Base-by-base conservation (phyloP, 106 monocot genomes). In the Vanilla planifolia region DNA sequence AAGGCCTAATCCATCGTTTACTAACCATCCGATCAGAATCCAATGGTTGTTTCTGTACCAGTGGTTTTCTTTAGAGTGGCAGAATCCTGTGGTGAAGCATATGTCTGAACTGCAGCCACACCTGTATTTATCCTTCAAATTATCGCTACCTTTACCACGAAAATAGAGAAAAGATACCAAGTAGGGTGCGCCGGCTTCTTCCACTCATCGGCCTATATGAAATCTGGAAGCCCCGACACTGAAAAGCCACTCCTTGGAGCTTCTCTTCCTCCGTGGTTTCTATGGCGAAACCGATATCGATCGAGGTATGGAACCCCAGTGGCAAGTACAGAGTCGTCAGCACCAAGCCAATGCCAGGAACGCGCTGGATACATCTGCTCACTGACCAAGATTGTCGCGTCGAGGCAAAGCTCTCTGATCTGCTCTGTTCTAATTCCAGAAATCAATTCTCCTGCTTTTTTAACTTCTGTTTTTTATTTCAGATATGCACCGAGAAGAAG, bases 311-410 rank as follows among this genome's bases (percentile, higher is more conserved):
- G 96, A 98, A 98, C 59, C 91, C 91, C 3, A 98, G 67, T 42
- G 96, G 96, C 6, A 98, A 78, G 68, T 91, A 91, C 77, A 81
- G 96, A 51, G 90, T 98, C 20, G 51, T 98, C 63, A 98, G 96
- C 85, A 98, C 96, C 79, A 98, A 98, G 28, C 35, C 96, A 66
- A 98, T 98, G 96, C 96, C 96, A 10, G 96, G 96, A n/a, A 88
- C 77, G 52, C 91, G 91, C 19, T 98, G 96, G 96, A 98, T 98
- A 43, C 73, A 65, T 29, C 91, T 98, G 56, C 78, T 98, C 11
- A 88, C 91, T 26, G 96, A 91, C 23, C 87, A 98, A 53, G 88
- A 88, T 44, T 98, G 91, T 76, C 96, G 96, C 32, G 82, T 98
- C 37, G 96, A 98, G 92, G 92, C 46, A 66, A 69, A 16, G 0